These are phyloP conservation scores for Ilyonectria sp. DNA, from an alignment of 2,329 filamentous ascomycete genomes.

Conservation along the genomic window DNA sequence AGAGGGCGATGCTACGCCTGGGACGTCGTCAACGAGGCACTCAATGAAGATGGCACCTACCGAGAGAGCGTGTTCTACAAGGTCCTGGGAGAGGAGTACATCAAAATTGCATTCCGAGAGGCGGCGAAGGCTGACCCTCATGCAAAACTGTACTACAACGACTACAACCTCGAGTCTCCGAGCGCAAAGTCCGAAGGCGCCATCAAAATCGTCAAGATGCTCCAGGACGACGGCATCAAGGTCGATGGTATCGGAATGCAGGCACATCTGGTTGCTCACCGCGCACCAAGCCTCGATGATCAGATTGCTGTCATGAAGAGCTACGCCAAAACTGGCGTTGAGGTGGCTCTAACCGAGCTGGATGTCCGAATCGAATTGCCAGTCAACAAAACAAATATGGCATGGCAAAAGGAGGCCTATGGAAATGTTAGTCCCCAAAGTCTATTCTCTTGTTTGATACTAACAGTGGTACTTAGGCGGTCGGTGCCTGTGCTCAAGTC, in stretches of 20 bases:
- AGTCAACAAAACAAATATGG: constrained; percentile 13
- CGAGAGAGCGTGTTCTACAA: constrained; percentile 62
- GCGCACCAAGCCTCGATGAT: constrained; percentile 51
- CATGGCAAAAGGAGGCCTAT: constrained; percentile 17
- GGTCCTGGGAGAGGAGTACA: constrained; percentile 64
- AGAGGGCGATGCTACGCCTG: constrained; percentile 64
- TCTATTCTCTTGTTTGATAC: background rate
- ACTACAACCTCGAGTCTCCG: constrained; percentile 65
- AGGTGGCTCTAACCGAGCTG: constrained; percentile 66
- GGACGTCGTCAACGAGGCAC: constrained; percentile 70
- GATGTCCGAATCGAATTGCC: constrained; percentile 55
- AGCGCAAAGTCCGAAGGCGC: constrained; percentile 54
- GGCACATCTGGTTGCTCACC: constrained; percentile 61
- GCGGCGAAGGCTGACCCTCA: constrained; percentile 61
- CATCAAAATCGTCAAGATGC: constrained; percentile 51
- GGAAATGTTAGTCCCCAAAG: background rate
- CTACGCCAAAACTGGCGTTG: constrained; percentile 7
- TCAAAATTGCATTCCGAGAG: constrained; percentile 65
- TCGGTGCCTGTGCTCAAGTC: constrained; percentile 18
- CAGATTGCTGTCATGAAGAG: constrained; percentile 14
- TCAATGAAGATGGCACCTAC: constrained; percentile 66
- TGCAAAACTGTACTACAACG: constrained; percentile 68
- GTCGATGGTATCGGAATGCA: constrained; percentile 69
- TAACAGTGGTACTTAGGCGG: background rate
- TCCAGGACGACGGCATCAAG: constrained; percentile 56